Evolutionary conservation across 2,329 filamentous ascomycete genomes (phyloP), one percentile per base, ranked within the genome.

Genomic region (Furcasterigmium sp.): DNA sequence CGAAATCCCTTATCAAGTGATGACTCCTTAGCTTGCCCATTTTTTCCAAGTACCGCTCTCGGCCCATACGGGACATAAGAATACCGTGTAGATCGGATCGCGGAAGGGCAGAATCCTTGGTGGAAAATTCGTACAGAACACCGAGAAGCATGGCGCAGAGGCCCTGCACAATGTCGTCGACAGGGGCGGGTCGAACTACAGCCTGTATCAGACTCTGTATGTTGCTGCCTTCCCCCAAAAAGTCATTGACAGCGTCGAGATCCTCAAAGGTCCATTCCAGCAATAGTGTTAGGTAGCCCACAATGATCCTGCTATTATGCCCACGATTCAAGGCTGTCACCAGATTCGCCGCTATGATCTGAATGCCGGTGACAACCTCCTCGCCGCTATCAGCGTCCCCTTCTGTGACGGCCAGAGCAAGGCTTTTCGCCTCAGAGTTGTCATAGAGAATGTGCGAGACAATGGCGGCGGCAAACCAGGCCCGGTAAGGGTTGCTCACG

Each of bases 51-150:
- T 95, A 98, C 55, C 84, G 84, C 54, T 95, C 90, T 52, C 91
- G 82, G 30, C 90, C 88, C 54, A 97, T 76, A 45, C 84, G 81
- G 36, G 84, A 81, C 21, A 80, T 73, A 28, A 98, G 71, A 21
- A 96, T 77, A 19, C 85, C 81, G 56, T 95, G 87, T 36, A 98
- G 69, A 9, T 85, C 91, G 19, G 82, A 75, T 47, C 93, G 78
- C 6, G 91, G 80, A 41, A 98, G 84, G 0, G 93, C 89, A 0
- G 91, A 97, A 63, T 98, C 93, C 59, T 95, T 95, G 1, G 91
- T 96, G 9, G 91, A 97, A 57, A 97, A 98, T 57, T 98, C 93
- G 60, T 97, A 98, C 5, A 93, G 76, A 17, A 94, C 84, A 9
- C 91, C 93, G 2, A 97, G 73, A 1, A 98, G 69, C 59, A 90